Evolutionary conservation across 75 land plant species (phyloP).

Genomic region (Selaginella tamariscina): DNA sequence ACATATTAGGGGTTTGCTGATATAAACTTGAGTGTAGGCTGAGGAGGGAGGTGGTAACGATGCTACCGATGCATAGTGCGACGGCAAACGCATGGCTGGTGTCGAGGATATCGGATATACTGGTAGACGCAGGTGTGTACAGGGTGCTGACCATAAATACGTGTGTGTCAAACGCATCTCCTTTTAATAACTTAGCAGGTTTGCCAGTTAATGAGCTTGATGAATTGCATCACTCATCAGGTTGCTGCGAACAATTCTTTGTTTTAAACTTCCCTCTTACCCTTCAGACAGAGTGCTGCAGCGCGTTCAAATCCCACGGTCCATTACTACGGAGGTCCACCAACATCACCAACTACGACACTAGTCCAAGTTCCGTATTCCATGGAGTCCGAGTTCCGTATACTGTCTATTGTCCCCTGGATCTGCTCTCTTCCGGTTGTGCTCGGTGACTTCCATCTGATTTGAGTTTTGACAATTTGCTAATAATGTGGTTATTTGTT

Average conservation of each 20-base stretch:
- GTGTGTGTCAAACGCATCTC: too few species aligned
- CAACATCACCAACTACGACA: too few species aligned
- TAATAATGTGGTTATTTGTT: too few species aligned
- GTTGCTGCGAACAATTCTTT: neutral
- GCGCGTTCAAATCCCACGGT: neutral
- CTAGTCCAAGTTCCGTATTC: too few species aligned
- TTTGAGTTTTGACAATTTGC: too few species aligned
- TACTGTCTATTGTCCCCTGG: too few species aligned
- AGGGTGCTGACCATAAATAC: neutral
- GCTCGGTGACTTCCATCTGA: too few species aligned
- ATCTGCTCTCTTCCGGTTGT: too few species aligned
- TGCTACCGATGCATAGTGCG: neutral
- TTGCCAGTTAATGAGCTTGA: neutral
- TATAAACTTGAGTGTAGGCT: too few species aligned
- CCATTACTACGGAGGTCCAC: neutral
- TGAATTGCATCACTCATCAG: neutral
- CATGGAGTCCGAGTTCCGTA: too few species aligned
- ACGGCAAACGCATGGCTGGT: neutral
- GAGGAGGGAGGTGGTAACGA: neutral
- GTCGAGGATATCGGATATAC: neutral
- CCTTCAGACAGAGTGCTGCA: conserved; percentile 1
- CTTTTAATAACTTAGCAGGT: neutral
- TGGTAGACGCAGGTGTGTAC: neutral
- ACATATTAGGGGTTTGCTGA: too few species aligned
- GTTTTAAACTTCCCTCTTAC: neutral